Conservation (phyloP, 2,329 filamentous ascomycete genomes). For the Aschersonia sp. region DNA sequence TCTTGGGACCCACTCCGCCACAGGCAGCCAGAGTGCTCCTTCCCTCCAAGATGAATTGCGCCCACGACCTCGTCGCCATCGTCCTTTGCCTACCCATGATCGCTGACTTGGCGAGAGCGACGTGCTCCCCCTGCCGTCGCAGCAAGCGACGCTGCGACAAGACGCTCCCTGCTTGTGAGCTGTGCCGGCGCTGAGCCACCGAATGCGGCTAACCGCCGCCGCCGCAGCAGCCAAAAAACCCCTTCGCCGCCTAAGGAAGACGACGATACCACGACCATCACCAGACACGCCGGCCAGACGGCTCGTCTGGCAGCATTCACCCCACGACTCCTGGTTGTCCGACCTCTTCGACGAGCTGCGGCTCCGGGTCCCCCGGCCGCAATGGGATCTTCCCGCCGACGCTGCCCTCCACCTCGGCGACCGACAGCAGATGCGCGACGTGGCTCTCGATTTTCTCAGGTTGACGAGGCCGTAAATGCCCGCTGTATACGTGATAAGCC, state of each 20-base stretch:
- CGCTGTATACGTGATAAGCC: background rate
- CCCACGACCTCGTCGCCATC: too few species aligned
- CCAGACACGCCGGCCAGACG: background rate
- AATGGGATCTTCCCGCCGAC: background rate
- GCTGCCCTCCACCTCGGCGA: background rate
- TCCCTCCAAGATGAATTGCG: too few species aligned
- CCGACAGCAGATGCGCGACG: background rate
- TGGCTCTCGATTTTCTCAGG: background rate
- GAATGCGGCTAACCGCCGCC: background rate
- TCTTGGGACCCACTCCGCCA: too few species aligned
- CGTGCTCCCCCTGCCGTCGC: background rate
- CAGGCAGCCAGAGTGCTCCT: too few species aligned
- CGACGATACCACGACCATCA: background rate
- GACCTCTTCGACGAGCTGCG: background rate
- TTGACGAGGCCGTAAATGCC: background rate
- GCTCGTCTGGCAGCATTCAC: background rate
- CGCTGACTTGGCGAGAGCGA: background rate
- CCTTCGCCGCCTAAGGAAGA: background rate
- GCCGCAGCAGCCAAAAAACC: background rate
- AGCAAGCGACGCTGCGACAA: conserved; percentile 1
- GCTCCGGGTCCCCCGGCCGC: background rate
- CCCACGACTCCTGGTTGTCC: background rate
- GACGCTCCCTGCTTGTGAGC: background rate
- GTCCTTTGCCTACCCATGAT: background rate
- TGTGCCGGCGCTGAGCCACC: background rate